A percentile compares a stretch with the other conserved stretches of the same genome.
Conservation (phyloP, 768 basidiomycete species). For the Mycena albidolilacea region DNA sequence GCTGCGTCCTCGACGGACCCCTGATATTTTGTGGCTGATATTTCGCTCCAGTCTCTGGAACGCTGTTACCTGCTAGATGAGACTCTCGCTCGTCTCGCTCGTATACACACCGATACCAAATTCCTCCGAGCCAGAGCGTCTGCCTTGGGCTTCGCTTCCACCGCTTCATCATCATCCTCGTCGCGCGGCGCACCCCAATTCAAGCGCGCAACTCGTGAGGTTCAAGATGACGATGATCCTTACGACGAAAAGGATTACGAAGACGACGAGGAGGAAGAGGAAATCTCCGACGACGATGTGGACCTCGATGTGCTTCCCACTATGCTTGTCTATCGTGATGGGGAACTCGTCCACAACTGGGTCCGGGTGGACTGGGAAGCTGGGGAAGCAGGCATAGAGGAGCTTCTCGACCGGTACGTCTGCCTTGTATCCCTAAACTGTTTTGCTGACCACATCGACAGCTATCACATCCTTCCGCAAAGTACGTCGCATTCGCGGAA, state of each 20-base stretch:
- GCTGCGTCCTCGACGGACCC: conserved; percentile 11
- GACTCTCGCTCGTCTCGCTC: conserved; percentile 75
- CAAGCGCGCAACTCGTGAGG: conserved; percentile 36
- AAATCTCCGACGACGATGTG: conserved; percentile 71
- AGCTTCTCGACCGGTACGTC: conserved; percentile 73
- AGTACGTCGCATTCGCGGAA: conserved; percentile 53
- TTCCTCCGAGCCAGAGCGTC: conserved; percentile 88
- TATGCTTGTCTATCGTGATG: conserved; percentile 82
- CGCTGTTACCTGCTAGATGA: conserved; percentile 83
- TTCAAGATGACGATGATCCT: conserved; percentile 62
- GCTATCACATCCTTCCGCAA: conserved; percentile 59
- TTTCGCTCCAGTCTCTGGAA: conserved; percentile 71
- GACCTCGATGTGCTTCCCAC: conserved; percentile 88
- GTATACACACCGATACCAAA: conserved; percentile 79
- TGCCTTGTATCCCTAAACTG: conserved; percentile 45
- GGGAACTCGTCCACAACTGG: conserved; percentile 91
- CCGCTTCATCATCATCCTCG: conserved; percentile 37
- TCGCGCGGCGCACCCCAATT: conserved; percentile 32
- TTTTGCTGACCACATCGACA: conserved; percentile 37
- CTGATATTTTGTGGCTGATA: conserved; percentile 18
- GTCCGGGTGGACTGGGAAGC: conserved; percentile 92
- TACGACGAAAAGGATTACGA: conserved; percentile 56
- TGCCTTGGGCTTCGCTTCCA: conserved; percentile 68
- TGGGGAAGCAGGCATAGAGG: conserved; percentile 75
- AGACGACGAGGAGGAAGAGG: conserved; percentile 56